Evolutionary conservation across 805 yeast genomes (phyloP).

Genomic region (Yarrowia phangngaensis): DNA sequence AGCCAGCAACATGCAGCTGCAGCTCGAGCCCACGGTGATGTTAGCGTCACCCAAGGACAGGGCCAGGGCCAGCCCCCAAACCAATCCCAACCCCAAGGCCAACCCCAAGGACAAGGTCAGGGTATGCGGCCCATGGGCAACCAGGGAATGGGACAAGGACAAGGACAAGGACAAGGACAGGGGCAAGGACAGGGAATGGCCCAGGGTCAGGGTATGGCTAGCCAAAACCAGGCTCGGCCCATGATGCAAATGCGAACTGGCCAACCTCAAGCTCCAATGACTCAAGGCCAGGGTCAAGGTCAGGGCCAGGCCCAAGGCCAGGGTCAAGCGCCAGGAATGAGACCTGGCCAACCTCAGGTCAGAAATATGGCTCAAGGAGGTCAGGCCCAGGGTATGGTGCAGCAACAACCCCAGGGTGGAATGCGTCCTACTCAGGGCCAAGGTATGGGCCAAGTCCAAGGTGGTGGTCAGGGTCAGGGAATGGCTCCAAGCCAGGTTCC

Average conservation of each 20-base stretch:
- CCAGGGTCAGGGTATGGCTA: conserved; percentile 27
- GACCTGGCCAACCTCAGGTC: no score
- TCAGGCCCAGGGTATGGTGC: no score
- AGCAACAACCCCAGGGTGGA: no score
- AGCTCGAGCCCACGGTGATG: conserved; percentile 12
- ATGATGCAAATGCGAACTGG: conserved; percentile 26
- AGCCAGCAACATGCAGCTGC: conserved; percentile 24
- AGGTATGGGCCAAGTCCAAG: conserved; percentile 28
- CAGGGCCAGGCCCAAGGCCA: conserved; percentile 9
- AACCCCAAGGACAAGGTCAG: conserved; percentile 25
- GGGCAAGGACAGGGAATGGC: conserved; percentile 30
- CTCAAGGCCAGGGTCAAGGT: conserved; percentile 6
- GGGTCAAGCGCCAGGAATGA: no score
- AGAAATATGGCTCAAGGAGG: no score
- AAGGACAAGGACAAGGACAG: conserved; percentile 27
- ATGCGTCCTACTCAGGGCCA: conserved; percentile 31
- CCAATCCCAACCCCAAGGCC: no score
- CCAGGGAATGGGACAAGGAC: conserved; percentile 7
- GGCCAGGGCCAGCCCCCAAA: conserved; percentile 2
- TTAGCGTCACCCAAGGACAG: conserved; percentile 15
- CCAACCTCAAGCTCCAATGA: no score
- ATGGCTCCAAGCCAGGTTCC: conserved; percentile 19
- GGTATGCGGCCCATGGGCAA: conserved; percentile 14
- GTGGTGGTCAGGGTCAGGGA: conserved; percentile 21
- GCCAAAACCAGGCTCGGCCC: conserved; percentile 9